These are phyloP conservation scores for Arbutus unedo DNA, from an alignment of 148 eudicot species.

Conservation along the genomic window DNA sequence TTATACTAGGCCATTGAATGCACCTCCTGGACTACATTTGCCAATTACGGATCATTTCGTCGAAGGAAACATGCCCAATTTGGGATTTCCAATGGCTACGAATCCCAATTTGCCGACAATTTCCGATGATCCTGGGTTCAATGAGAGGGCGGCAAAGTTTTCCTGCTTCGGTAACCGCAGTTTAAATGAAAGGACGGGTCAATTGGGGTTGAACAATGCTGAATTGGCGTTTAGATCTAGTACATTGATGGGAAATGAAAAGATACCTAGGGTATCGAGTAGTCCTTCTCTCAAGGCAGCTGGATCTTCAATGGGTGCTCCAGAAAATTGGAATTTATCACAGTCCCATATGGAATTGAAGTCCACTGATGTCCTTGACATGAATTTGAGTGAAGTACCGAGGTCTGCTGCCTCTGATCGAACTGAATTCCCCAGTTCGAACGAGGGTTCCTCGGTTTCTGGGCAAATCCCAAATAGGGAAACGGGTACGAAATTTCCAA, in stretches of 20 bases:
- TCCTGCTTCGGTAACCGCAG: constrained; percentile 84
- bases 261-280: constrained; percentile 45
- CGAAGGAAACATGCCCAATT: constrained; percentile 32
- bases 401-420: constrained; percentile 21
- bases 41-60: constrained; percentile 38
- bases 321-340: constrained; percentile 29
- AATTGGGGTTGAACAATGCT: constrained; percentile 25
- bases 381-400: constrained; percentile 16
- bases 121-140: constrained; percentile 73
- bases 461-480: constrained; percentile 45
- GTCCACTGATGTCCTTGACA: constrained; percentile 17
- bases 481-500: constrained; percentile 30
- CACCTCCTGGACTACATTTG: constrained; percentile 45
- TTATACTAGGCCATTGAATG: constrained; percentile 18
- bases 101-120: constrained; percentile 33
- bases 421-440: constrained; percentile 33
- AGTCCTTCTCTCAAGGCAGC: constrained; percentile 47
- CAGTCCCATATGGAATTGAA: constrained; percentile 22
- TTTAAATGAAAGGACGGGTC: constrained; percentile 60
- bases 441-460: constrained; percentile 56
- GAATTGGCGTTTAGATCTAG: constrained; percentile 26
- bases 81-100: constrained; percentile 36
- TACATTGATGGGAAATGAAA: background rate
- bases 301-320: constrained; percentile 36
- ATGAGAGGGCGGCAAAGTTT: constrained; percentile 77